Evolutionary conservation across 768 basidiomycete species (phyloP), one percentile per base, ranked within the genome.

Genomic region (Mycena vulgaris): DNA sequence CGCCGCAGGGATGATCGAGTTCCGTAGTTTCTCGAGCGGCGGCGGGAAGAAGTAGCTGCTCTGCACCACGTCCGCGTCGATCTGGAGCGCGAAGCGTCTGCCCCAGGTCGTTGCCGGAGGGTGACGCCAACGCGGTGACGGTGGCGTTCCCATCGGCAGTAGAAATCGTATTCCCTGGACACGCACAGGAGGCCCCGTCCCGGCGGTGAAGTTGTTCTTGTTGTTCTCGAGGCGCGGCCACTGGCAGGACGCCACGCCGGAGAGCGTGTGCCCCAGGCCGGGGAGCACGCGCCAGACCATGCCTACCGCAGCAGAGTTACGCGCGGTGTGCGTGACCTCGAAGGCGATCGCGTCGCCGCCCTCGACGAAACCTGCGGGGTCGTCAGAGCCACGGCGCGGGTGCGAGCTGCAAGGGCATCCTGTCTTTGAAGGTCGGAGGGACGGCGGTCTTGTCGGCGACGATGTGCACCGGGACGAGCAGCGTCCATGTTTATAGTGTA

Each of bases 151-250:
- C 75, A 31, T 77, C 75, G 51, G 65, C 81, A 88, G 79, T 81
- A 88, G 77, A 92, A 90, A 77, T 90, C 89, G 77, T 93, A 93
- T 77, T 90, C 87, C 59, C 89, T 89, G 70, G 49, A 11, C 47
- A 37, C 88, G 70, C 69, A 90, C 89, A 92, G 74, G 27, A 16
- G 92, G 91, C 0, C 92, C 92, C 8, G 83, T 75, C n/a, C 92
- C 92, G 33, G 85, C 84, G 11, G 87, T 84, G 78, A 90, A 92
- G 76, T 88, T 89, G 7, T 81, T 77, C 59, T 87, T 89, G 58
- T 84, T 81, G 68, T 82, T 83, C 23, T 83, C 84, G 35, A 81
- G 78, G 33, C 83, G 84, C 52, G 84, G 92, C 83, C 86, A n/a
- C n/a, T n/a, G n/a, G n/a, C n/a, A 86, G 17, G 90, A 90, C 5